These are phyloP conservation scores for Chamaecyparis obtusa DNA, from an alignment of 75 land plant species.

Conservation along the genomic window DNA sequence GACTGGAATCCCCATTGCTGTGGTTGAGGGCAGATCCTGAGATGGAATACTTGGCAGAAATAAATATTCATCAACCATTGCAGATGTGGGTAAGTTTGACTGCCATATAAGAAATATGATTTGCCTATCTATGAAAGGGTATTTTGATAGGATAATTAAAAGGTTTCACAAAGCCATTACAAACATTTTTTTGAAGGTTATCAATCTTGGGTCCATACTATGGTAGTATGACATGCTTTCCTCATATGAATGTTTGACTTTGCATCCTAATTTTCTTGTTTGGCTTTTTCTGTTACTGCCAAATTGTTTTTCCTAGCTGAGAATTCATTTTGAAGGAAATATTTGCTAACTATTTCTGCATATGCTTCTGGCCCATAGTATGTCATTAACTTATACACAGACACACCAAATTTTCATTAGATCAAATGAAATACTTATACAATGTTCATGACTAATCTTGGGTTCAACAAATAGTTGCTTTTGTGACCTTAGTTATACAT, in stretches of 20 bases:
- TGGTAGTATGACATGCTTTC: neutral
- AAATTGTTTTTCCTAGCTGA: neutral
- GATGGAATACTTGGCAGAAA: constrained; percentile 94
- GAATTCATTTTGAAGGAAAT: neutral
- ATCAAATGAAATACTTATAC: no score
- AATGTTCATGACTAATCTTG: no score
- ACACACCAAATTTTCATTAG: no score
- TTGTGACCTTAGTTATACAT: no score
- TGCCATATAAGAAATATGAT: neutral
- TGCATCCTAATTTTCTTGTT: neutral
- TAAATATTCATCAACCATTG: constrained; percentile 83
- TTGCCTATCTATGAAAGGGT: neutral
- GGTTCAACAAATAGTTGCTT: no score
- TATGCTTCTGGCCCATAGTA: neutral
- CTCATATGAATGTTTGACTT: neutral
- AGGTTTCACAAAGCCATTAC: neutral
- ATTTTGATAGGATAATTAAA: neutral
- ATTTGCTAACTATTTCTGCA: neutral
- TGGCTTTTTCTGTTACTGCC: neutral
- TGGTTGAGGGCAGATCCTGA: constrained; percentile 98
- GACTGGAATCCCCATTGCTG: constrained; percentile 84
- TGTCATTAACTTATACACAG: neutral
- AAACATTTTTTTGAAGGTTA: neutral
- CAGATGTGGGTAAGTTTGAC: constrained; percentile 95
- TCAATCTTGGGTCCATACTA: neutral